Conservation (phyloP, 2,329 filamentous ascomycete genomes). For the Botrytis elliptica region DNA sequence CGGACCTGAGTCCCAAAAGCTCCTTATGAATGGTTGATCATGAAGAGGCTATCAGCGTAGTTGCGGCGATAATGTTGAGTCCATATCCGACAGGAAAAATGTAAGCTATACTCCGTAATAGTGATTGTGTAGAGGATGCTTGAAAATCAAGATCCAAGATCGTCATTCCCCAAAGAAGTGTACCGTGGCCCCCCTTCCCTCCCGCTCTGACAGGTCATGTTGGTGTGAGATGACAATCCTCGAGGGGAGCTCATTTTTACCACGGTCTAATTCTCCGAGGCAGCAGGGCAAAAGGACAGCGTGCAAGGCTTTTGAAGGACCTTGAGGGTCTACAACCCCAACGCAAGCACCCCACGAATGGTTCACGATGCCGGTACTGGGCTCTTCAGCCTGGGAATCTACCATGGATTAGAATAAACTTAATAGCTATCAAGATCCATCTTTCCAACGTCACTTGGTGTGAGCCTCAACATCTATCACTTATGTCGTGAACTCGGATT, state of each 20-base stretch:
- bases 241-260: slow-evolving; percentile 32
- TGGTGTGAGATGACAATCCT: slow-evolving; percentile 30
- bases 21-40: not conserved
- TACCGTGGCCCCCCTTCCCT: slow-evolving; percentile 26
- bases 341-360: slow-evolving; percentile 32
- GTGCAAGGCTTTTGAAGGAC: slow-evolving; percentile 22
- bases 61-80: slow-evolving; percentile 6
- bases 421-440: slow-evolving; percentile 19
- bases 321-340: slow-evolving; percentile 31
- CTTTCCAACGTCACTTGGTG: slow-evolving; percentile 22
- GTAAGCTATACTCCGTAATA: not conserved
- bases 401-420: slow-evolving; percentile 33
- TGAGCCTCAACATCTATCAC: slow-evolving; percentile 15
- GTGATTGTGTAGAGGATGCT: slow-evolving; percentile 9
- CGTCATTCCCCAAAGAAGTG: slow-evolving; percentile 25
- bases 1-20: slow-evolving; percentile 13
- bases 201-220: slow-evolving; percentile 30
- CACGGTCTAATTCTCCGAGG: slow-evolving; percentile 30
- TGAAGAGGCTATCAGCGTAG: slow-evolving; percentile 3
- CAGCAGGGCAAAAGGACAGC: slow-evolving; percentile 19
- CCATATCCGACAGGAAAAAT: not conserved
- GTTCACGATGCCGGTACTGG: slow-evolving; percentile 34
- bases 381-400: slow-evolving; percentile 22
- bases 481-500: not conserved
- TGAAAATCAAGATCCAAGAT: slow-evolving; percentile 26